phyloP scores from a whole-genome alignment of 2,329 filamentous ascomycete genomes.

The Colletotrichum sp. region DNA sequence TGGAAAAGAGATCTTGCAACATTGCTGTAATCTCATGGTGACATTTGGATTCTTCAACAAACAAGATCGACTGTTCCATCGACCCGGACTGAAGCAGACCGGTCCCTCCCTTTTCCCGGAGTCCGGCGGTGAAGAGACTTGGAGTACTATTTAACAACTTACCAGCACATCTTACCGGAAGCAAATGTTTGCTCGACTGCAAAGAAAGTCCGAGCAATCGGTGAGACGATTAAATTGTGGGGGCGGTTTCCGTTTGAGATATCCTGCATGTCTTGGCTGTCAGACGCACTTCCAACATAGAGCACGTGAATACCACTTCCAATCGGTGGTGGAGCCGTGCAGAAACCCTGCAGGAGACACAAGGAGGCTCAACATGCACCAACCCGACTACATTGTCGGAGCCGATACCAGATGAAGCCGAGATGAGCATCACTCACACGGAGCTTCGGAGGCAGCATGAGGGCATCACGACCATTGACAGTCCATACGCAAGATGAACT shows the following conservation, averaged over 20 bases:
- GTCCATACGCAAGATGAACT: background rate
- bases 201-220: background rate
- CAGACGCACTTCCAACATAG: background rate
- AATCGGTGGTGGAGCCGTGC: background rate
- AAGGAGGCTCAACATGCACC: background rate
- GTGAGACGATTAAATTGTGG: background rate
- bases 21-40: background rate
- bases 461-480: background rate
- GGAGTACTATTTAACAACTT: background rate
- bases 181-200: background rate
- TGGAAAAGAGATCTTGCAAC: background rate
- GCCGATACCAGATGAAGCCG: background rate
- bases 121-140: background rate
- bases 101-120: background rate
- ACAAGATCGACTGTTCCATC: background rate
- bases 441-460: background rate
- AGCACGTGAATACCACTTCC: background rate
- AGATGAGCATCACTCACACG: background rate
- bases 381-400: background rate
- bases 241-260: background rate
- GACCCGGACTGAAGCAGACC: background rate
- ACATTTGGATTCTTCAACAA: background rate
- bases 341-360: background rate
- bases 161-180: background rate
- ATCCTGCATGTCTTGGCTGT: background rate